These are phyloP conservation scores for Claviceps lovelessii DNA, from an alignment of 2,329 filamentous ascomycete species.

Conservation along the genomic window DNA sequence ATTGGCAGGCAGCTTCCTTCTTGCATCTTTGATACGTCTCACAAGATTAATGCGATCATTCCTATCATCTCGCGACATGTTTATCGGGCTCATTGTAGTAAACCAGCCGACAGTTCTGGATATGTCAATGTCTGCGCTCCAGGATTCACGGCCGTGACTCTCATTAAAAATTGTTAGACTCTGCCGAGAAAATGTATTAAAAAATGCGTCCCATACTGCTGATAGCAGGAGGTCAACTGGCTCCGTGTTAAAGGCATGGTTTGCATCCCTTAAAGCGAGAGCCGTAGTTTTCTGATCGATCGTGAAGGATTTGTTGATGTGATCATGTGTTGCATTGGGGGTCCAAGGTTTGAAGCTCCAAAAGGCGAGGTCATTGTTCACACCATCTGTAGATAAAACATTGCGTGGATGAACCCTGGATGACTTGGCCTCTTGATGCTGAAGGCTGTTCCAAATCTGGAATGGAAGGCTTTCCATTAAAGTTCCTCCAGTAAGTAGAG, in stretches of 20 bases:
- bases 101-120: slow-evolving; percentile 25
- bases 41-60: not conserved
- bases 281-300: slow-evolving; percentile 3
- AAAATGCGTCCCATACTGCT: slow-evolving; percentile 17
- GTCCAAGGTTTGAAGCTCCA: not conserved
- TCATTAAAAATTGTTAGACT: slow-evolving; percentile 16
- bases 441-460: slow-evolving; percentile 20
- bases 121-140: slow-evolving; percentile 16
- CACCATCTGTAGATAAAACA: not conserved
- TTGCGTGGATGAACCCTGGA: not conserved
- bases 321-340: slow-evolving; percentile 1
- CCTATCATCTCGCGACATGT: not conserved
- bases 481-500: slow-evolving; percentile 14
- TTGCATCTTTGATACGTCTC: not conserved
- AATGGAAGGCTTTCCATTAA: not conserved
- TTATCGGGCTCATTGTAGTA: slow-evolving; percentile 19
- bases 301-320: not conserved
- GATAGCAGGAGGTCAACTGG: slow-evolving; percentile 20
- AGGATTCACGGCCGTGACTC: slow-evolving; percentile 17
- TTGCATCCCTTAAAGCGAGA: slow-evolving; percentile 3
- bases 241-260: slow-evolving; percentile 10
- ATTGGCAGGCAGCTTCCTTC: not conserved
- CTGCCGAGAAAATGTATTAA: slow-evolving; percentile 11
- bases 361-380: not conserved
- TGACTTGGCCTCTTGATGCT: slow-evolving; percentile 15